These are phyloP conservation scores for Thielaviopsis euricoi DNA, from an alignment of 2,329 filamentous ascomycete genomes.

Conservation along the genomic window DNA sequence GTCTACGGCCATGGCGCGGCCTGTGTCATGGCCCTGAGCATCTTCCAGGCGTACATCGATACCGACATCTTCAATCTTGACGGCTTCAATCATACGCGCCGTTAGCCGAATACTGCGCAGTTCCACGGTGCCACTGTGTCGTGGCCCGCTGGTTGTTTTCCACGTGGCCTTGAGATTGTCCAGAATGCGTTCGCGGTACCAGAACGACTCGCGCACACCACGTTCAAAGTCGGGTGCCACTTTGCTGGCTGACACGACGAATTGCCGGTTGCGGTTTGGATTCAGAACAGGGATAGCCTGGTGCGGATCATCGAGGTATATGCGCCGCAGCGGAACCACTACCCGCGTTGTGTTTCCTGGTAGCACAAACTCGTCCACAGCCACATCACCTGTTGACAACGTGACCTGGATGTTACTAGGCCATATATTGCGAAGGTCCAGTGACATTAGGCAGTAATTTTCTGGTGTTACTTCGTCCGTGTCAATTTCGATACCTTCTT, in stretches of 20 bases:
- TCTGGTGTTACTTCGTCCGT: slow-evolving; percentile 25
- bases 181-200: slow-evolving; percentile 74
- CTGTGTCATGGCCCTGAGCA: slow-evolving; percentile 14
- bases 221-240: slow-evolving; percentile 67
- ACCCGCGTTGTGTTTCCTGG: slow-evolving; percentile 58
- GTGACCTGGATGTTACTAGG: slow-evolving; percentile 58
- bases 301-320: slow-evolving; percentile 63
- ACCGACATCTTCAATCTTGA: slow-evolving; percentile 65
- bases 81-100: slow-evolving; percentile 63
- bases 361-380: slow-evolving; percentile 39
- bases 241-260: slow-evolving; percentile 69
- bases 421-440: slow-evolving; percentile 85
- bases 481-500: neutral
- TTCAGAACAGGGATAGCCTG: slow-evolving; percentile 66
- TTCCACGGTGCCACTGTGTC: slow-evolving; percentile 53
- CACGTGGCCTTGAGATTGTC: slow-evolving; percentile 55
- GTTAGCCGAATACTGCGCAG: slow-evolving; percentile 59
- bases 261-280: slow-evolving; percentile 72
- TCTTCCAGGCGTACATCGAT: slow-evolving; percentile 28
- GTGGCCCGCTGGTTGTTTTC: slow-evolving; percentile 37
- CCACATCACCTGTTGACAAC: slow-evolving; percentile 35
- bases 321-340: slow-evolving; percentile 56
- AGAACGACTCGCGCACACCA: slow-evolving; percentile 67
- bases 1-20: slow-evolving; percentile 20
- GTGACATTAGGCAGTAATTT: slow-evolving; percentile 60